Conservation (phyloP, 208 protist genomes). For the Trypanosoma theileri region DNA sequence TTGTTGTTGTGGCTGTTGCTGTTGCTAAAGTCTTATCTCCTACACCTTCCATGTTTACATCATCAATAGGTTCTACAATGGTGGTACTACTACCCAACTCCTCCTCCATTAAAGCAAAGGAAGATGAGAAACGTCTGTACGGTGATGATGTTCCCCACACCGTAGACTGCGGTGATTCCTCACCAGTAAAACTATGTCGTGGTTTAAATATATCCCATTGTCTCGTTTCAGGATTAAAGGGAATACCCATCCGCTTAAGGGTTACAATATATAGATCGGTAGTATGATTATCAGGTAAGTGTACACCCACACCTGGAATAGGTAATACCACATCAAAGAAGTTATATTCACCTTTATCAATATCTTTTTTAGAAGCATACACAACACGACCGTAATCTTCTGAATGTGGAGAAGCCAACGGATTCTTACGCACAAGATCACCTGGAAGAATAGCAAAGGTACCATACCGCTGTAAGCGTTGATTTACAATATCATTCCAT, state of each 20-base stretch:
- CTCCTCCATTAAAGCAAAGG: conserved; percentile 73
- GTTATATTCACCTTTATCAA: conserved; percentile 57
- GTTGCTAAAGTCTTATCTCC: not conserved
- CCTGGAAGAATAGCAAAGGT: conserved; percentile 82
- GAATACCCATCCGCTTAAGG: conserved; percentile 73
- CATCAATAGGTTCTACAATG: conserved; percentile 30
- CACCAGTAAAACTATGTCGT: conserved; percentile 5
- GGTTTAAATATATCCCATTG: conserved; percentile 81
- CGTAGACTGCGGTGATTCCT: not conserved
- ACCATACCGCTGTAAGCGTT: conserved; percentile 83
- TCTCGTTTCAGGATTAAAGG: conserved; percentile 72
- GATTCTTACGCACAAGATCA: conserved; percentile 64
- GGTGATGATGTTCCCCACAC: conserved; percentile 33
- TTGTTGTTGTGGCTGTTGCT: not conserved
- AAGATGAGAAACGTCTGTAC: conserved; percentile 55
- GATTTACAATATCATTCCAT: conserved; percentile 89
- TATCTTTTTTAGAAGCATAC: conserved; percentile 42
- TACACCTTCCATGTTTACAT: conserved; percentile 2
- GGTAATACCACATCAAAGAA: conserved; percentile 78
- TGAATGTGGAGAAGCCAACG: conserved; percentile 28
- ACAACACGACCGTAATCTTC: conserved; percentile 25
- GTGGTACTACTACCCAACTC: conserved; percentile 53
- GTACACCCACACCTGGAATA: conserved; percentile 66
- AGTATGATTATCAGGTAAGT: conserved; percentile 86
- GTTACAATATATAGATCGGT: conserved; percentile 82